Evolutionary conservation across 192 early-diverging fungal species (phyloP), one percentile per base, ranked within the genome.

Genomic region (Coemansia pectinata): DNA sequence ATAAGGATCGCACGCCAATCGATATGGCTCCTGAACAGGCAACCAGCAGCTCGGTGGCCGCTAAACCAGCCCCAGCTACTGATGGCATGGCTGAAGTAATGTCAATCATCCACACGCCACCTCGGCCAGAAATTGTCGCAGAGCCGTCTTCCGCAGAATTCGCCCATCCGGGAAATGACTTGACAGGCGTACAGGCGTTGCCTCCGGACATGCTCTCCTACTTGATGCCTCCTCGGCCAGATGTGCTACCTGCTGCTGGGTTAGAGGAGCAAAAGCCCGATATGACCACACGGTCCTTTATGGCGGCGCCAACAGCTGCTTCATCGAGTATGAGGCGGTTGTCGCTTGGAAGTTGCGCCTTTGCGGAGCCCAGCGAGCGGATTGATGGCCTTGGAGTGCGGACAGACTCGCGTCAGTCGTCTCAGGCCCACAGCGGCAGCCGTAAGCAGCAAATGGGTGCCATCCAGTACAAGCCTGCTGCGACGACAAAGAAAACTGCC

Each of bases 391-490:
- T 77, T 25, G 75, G 75, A 12, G 55, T 77, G 7, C 53, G 53
- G 21, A 11, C 39, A 3, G 61, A 58, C 11, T 63, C 63, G 38
- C 74, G 74, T 15, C 72, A 74, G 5, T 23, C 63, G 10, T 76
- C 74, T 10, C 79, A 76, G 60, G 61, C 65, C 15, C 73, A 65
- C 17, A 40, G 45, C 2, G 34, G 45, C 4, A 67, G 74, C 29
- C 70, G 65, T 23, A 52, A 31, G 21, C 67, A 67, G 50, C 36
- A 68, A 34, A 71, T 72, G 66, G 80, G 75, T 21, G 27, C 80
- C 8, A 83, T 76, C 21, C 80, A 83, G 63, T 83, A 83, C 50
- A 83, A 63, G 33, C 80, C 80, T 15, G 80, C 76, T 0, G 70
- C 68, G 12, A 15, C 71, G 3, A 60, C 66, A 5, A 67, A 65